Evolutionary conservation across 306 rosid genomes (phyloP), one percentile per base, ranked within the genome.

Genomic region (Prunus mume): DNA sequence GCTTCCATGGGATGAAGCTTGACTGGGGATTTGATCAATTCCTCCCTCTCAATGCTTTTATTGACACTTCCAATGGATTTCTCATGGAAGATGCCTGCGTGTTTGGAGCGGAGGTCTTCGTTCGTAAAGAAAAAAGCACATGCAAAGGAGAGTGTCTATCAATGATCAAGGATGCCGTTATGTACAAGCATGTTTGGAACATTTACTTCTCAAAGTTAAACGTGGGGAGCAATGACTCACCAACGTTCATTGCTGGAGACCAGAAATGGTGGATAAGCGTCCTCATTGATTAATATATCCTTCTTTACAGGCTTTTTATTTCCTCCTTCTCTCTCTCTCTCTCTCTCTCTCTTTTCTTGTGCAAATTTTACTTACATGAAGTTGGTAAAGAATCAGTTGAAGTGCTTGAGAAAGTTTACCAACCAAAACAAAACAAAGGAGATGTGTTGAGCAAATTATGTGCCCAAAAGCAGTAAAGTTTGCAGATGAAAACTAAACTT

Each of bases 21-120:
- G 89, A 84, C 69, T 85, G 86, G 88, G 96, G 93, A 28, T 78
- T 88, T 28, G 91, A 92, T 54, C 61, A 79, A 72, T 81, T 85
- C 68, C 80, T 92, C 68, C 15, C 90, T 30, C 69, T 85, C 22
- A 78, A 80, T 70, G 87, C 73, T 12, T 83, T 92, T 65, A 79
- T 71, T n/a, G 87, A 81, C 22, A 74, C 28, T 34, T 76, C 86
- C 8, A 85, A 90, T 50, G 96, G 90, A 61, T 90, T 77, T 78
- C 58, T 88, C 12, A 74, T 88, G 28, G 86, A 81, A 27, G 93
- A 90, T 22, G 46, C 61, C 13, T 90, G 90, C 52, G 89, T 38
- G 43, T 1, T 38, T 38, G 43, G 43, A 38, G 43, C 43, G 2
- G 9, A 6, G 43, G 43, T 38, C 14, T 87, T 79, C 78, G 87